Evolutionary conservation across 805 yeast species (phyloP), one percentile per base, ranked within the genome.

Genomic region (Torulaspora gathmanii): DNA sequence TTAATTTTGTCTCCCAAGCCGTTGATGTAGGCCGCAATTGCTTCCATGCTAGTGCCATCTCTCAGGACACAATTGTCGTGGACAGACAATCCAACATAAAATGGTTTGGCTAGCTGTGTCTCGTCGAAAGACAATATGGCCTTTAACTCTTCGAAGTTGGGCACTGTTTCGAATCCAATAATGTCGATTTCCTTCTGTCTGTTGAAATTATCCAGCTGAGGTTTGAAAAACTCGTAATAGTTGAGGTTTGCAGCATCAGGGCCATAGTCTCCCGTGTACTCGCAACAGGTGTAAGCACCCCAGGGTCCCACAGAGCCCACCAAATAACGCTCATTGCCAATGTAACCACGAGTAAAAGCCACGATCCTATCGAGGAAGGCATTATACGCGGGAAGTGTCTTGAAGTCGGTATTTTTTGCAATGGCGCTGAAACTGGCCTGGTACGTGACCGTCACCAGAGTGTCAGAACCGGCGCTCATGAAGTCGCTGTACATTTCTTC

Each of bases 161-260:
- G 93, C n/a, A 86, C 72, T 0, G 95, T 87, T 60, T 86, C 95
- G 45, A 84, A 70, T 0, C 79, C 82, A 20, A 86, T 65, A 5
- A 79, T 45, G 52, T 82, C 89, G 6, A 80, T 72, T 4, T 72
- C 63, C 0, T 70, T 65, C 3, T 63, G 53, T 5, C 51, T 41
- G 59, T 84, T 87, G 65, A 82, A 83, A 15, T 65, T 63, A 7
- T 58, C 62, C 45, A 86, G 55, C 34, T 69, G 69, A 2, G 64
- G 65, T 17, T 52, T 57, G 16, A 58, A 59, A 15, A 64, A 66
- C 8, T 61, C 58, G 2, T 65, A 57, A 6, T 62, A 67, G 20
- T 61, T 68, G 25, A 63, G 61, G 2, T 35, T 38, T 19, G 49
- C 56, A 4, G 65, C 56, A 17, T 46, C 23, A 5, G 44, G 40